Percentiles rank a stretch among this genome's conserved stretches.
Conservation (phyloP, 2,329 filamentous ascomycete species). For the Epichloe sp. region DNA sequence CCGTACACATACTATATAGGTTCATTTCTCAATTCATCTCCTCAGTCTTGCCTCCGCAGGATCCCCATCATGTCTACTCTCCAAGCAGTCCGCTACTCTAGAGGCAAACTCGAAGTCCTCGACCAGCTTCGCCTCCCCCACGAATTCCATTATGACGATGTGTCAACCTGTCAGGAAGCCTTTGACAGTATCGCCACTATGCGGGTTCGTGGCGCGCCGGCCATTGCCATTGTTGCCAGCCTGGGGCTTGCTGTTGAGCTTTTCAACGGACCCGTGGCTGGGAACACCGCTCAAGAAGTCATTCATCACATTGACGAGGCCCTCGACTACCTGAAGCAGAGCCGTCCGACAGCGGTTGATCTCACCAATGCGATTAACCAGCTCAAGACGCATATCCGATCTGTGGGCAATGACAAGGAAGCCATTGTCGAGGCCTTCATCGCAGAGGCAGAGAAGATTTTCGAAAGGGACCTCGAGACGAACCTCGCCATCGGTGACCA, state of each 20-base stretch:
- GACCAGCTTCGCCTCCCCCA: slow-evolving; percentile 77
- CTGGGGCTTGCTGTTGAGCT: slow-evolving; percentile 81
- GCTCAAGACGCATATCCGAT: slow-evolving; percentile 51
- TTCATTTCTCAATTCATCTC: not conserved
- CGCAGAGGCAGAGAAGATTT: slow-evolving; percentile 68
- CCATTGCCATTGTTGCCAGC: slow-evolving; percentile 95
- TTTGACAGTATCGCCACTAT: slow-evolving; percentile 76
- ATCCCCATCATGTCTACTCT: slow-evolving; percentile 39
- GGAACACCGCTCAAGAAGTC: slow-evolving; percentile 38
- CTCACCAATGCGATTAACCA: slow-evolving; percentile 79
- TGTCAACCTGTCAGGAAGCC: slow-evolving; percentile 58
- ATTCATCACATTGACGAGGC: slow-evolving; percentile 62
- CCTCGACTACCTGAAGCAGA: slow-evolving; percentile 76
- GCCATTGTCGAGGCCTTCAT: slow-evolving; percentile 60
- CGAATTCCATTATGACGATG: slow-evolving; percentile 62
- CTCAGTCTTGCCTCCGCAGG: not conserved
- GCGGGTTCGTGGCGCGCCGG: slow-evolving; percentile 69
- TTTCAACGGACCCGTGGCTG: slow-evolving; percentile 35
- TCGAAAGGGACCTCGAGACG: slow-evolving; percentile 74
- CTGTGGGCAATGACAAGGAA: slow-evolving; percentile 30
- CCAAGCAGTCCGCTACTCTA: slow-evolving; percentile 64
- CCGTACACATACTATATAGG: not conserved
- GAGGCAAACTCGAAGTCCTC: slow-evolving; percentile 61
- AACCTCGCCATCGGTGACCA: slow-evolving; percentile 75
- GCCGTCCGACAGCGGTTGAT: slow-evolving; percentile 89